Evolutionary conservation across 306 rosid genomes (phyloP).

Genomic region (Cicer cuneatum): DNA sequence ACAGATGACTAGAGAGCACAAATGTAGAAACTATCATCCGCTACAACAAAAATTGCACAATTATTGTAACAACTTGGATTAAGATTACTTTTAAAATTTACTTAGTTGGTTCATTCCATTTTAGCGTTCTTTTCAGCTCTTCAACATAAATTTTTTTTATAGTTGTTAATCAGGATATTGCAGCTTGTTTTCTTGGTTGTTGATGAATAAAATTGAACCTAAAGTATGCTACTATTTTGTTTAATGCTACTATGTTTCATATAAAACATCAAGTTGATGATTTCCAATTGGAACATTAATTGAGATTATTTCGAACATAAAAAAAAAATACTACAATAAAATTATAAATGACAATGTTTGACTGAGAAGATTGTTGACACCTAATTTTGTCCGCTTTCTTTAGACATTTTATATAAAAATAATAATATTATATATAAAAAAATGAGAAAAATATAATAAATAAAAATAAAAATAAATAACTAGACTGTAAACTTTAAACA

Average conservation of each 20-base stretch:
- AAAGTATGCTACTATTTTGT: constrained; percentile 29
- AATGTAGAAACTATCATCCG: background rate
- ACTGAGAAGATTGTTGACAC: too few species aligned
- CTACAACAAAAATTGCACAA: background rate
- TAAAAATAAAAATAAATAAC: too few species aligned
- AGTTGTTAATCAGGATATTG: constrained; percentile 10
- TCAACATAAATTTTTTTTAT: constrained; percentile 29
- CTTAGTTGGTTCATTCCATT: background rate
- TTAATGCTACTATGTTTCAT: background rate
- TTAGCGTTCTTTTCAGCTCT: background rate
- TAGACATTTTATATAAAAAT: too few species aligned
- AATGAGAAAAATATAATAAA: too few species aligned
- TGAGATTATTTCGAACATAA: too few species aligned
- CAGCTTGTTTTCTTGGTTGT: constrained; percentile 23
- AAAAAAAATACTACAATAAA: too few species aligned
- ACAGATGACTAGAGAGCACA: background rate
- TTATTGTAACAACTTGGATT: background rate
- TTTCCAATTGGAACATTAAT: too few species aligned
- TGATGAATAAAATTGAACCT: constrained; percentile 32
- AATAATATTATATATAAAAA: too few species aligned
- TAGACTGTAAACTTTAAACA: too few species aligned
- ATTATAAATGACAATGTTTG: too few species aligned
- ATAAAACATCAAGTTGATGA: constrained; percentile 4
- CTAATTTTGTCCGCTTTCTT: too few species aligned
- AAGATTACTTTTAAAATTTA: background rate